These are phyloP conservation scores for Stephania japonica DNA, from an alignment of 164 flowering plant species.

Conservation along the genomic window DNA sequence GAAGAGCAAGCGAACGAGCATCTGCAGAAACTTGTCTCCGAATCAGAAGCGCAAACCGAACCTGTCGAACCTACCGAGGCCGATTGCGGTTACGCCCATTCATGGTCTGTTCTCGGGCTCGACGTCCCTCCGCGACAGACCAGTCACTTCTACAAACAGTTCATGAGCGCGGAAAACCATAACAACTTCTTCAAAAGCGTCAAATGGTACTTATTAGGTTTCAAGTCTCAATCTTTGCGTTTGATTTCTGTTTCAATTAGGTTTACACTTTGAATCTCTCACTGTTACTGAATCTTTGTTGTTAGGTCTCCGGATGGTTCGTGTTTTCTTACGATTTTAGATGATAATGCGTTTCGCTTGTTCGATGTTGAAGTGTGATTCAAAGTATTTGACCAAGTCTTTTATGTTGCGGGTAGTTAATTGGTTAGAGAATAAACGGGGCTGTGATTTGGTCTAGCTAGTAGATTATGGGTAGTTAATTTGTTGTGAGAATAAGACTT, in stretches of 20 bases:
- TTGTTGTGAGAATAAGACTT: too few relatives aligned
- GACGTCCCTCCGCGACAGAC: constrained; percentile 52
- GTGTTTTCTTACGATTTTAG: constrained; percentile 68
- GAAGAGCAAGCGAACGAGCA: constrained; percentile 20
- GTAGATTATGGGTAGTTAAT: too few relatives aligned
- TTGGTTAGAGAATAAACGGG: too few relatives aligned
- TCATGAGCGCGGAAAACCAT: constrained; percentile 50
- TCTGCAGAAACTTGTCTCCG: constrained; percentile 8
- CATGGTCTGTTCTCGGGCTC: constrained; percentile 55
- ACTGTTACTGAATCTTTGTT: constrained; percentile 1
- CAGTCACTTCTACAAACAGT: constrained; percentile 68
- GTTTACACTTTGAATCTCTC: not conserved
- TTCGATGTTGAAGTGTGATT: too few relatives aligned
- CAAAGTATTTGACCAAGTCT: too few relatives aligned
- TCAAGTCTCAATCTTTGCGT: not conserved
- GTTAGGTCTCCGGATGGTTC: constrained; percentile 96
- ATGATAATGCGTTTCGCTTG: constrained; percentile 65
- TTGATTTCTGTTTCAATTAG: not conserved
- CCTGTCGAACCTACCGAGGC: not conserved
- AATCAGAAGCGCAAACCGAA: constrained; percentile 12
- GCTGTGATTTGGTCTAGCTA: too few relatives aligned
- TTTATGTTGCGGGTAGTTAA: too few relatives aligned
- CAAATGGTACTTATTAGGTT: constrained; percentile 56
- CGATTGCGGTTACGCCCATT: constrained; percentile 13
- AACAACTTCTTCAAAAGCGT: constrained; percentile 87